Evolutionary conservation across 108 stramenopile genomes (phyloP).

Genomic region (Schizochytrium sp.): DNA sequence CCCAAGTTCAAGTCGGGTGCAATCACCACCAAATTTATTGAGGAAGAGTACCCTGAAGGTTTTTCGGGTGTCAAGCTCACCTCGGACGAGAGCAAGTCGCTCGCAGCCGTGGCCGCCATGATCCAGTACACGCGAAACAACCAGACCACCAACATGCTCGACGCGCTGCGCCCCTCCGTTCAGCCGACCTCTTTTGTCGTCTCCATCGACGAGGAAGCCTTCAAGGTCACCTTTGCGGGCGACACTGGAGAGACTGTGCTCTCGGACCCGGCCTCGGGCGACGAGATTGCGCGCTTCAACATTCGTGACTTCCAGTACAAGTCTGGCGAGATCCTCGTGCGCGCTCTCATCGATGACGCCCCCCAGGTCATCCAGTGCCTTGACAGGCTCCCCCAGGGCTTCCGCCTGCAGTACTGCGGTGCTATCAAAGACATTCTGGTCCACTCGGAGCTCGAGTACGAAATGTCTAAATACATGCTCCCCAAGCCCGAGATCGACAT

Average conservation of each 20-base stretch:
- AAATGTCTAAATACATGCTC: constrained; percentile 53
- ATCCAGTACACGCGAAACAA: constrained; percentile 43
- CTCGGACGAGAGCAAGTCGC: not conserved
- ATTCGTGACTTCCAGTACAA: constrained; percentile 27
- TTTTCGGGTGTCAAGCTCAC: constrained; percentile 66
- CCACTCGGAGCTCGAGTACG: constrained; percentile 66
- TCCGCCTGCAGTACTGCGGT: constrained; percentile 54
- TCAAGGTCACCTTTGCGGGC: not conserved
- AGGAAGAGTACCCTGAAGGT: constrained; percentile 76
- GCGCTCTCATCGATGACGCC: constrained; percentile 21
- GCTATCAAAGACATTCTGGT: constrained; percentile 56
- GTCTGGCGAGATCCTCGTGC: constrained; percentile 15
- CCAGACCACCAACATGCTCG: not conserved
- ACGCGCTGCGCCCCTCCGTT: not conserved
- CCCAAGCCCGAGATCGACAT: constrained; percentile 33
- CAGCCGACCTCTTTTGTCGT: not conserved
- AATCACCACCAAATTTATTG: constrained; percentile 85
- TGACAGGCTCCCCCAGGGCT: not conserved
- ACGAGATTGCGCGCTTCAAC: not conserved
- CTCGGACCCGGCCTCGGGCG: not conserved
- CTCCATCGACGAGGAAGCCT: not conserved
- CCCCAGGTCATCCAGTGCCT: constrained; percentile 26
- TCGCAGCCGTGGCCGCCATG: constrained; percentile 15
- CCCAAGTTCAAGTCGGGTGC: constrained; percentile 61
- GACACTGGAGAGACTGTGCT: constrained; percentile 1